phyloP scores from a whole-genome alignment of 2,329 filamentous ascomycete genomes.

The Hypoxylon sp. region DNA sequence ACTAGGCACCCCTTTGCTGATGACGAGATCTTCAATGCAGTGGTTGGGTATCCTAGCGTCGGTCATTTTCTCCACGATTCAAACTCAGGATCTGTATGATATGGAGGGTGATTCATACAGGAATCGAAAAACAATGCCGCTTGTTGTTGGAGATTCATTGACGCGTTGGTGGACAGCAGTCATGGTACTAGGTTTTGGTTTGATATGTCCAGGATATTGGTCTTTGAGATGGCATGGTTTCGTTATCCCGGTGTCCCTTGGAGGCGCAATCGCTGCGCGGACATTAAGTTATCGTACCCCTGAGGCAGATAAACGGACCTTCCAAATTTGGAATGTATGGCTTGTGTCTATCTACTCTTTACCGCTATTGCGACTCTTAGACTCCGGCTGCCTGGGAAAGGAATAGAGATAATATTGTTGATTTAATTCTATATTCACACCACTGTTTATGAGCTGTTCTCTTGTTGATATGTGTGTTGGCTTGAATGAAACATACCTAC shows the following conservation, averaged over 20 bases:
- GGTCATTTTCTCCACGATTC: conserved; percentile 47
- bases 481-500: not conserved
- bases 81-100: conserved; percentile 50
- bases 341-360: conserved; percentile 18
- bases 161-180: conserved; percentile 28
- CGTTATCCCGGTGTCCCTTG: not conserved
- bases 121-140: conserved; percentile 45
- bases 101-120: conserved; percentile 45
- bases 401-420: not conserved
- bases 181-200: conserved; percentile 2
- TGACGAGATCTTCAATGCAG: conserved; percentile 1
- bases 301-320: conserved; percentile 17
- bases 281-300: conserved; percentile 7
- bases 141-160: conserved; percentile 27
- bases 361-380: conserved; percentile 3
- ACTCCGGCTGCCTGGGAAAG: not conserved
- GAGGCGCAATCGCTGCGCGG: not conserved
- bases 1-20: not conserved
- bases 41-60: conserved; percentile 41
- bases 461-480: not conserved
- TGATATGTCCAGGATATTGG: conserved; percentile 27
- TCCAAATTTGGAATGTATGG: conserved; percentile 22
- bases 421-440: not conserved
- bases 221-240: conserved; percentile 5
- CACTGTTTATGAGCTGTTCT: not conserved